Conservation (phyloP, 208 protist species). For the Spongospora subterranea region DNA sequence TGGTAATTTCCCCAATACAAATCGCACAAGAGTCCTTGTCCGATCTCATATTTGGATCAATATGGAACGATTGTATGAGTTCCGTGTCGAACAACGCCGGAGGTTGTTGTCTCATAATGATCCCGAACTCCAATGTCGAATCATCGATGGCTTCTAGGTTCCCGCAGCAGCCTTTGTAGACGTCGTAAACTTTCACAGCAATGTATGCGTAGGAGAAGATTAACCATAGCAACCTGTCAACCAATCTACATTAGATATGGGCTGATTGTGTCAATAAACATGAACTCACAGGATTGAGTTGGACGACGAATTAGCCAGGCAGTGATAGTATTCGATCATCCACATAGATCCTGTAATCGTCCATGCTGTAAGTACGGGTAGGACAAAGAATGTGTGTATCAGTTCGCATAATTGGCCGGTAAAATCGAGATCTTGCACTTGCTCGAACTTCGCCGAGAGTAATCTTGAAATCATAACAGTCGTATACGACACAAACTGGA, state of each 20-base stretch:
- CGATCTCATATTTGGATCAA: neutral
- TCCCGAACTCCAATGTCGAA: neutral
- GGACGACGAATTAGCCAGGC: slow-evolving; percentile 7
- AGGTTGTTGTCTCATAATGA: neutral
- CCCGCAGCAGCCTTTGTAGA: neutral
- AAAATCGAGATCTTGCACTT: neutral
- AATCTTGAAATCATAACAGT: neutral
- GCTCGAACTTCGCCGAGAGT: slow-evolving; percentile 4
- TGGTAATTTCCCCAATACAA: neutral
- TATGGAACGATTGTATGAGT: neutral
- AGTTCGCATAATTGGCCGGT: neutral
- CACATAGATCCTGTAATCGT: slow-evolving; percentile 3
- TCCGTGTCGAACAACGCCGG: neutral
- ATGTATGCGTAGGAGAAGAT: slow-evolving; percentile 19
- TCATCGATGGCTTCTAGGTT: neutral
- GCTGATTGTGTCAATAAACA: too few species aligned
- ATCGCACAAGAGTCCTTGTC: neutral
- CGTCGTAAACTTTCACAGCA: neutral
- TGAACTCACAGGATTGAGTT: slow-evolving; percentile 30
- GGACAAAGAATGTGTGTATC: slow-evolving; percentile 16
- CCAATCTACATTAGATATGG: neutral
- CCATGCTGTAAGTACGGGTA: slow-evolving; percentile 22
- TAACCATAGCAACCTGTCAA: neutral
- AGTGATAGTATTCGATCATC: slow-evolving; percentile 15
- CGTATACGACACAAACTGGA: slow-evolving; percentile 25